Base-by-base conservation (phyloP, 1,284 basidiomycete genomes). In the Moesziomyces sp. region DNA sequence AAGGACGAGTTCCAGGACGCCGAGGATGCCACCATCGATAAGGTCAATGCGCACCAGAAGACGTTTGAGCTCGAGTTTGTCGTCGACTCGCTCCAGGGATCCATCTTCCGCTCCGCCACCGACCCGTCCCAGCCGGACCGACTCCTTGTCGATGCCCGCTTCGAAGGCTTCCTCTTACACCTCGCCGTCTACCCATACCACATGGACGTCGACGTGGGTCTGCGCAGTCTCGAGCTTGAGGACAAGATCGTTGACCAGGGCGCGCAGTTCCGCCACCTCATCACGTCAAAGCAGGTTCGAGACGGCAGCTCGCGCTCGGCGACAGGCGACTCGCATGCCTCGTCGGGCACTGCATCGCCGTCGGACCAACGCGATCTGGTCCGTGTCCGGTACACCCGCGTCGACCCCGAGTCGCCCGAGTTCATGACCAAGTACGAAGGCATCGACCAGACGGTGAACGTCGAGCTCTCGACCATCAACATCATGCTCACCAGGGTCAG, bases 401-500 rank as follows among this genome's bases (percentile, higher is more conserved):
- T 91, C 0, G 91, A 97, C 82, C 89, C 90, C 77, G 88, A 90
- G 43, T 94, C 93, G 3, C 94, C 97, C 0, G 93, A 97, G 78
- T 98, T 93, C 85, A 86, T 89, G 80, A 89, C 90, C 3, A 86
- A 90, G 9, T 92, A 93, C 84, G 93, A 96, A 72, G 92, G 92
- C 16, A 90, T 96, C 56, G 92, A 97, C 40, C 93, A 97, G 85
- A 92, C 87, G 62, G 89, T 99, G 61, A 91, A 95, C 79, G 89
- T 95, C 64, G 90, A 91, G 77, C 87, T 99, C 46, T 97, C 96
- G 4, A 98, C 97, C 0, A 91, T 99, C 85, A 89, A 95, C 69
- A 90, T 99, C 85, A 90, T 91, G 65, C 90, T 93, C 1, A 92
- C 92, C 5, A 94, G 97, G 2, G 93, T 94, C 81, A 95, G 96